Evolutionary conservation across 1,284 basidiomycete genomes (phyloP).

Genomic region (Malassezia sp.): DNA sequence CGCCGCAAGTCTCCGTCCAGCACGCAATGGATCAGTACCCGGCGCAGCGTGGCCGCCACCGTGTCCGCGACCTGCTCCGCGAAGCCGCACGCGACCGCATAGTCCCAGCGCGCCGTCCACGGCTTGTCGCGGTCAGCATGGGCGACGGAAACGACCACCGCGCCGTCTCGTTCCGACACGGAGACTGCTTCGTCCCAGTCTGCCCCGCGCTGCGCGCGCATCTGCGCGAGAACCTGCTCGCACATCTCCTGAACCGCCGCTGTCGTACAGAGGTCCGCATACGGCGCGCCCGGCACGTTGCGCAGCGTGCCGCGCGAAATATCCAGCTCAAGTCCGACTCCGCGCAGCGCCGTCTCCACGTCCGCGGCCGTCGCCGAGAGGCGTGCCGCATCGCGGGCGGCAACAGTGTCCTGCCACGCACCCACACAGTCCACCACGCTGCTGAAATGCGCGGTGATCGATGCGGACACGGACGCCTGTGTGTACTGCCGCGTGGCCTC

Average conservation of each 20-base stretch:
- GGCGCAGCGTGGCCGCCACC: no score
- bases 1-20: no score
- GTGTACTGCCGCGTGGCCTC: constrained; percentile 4
- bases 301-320: not conserved
- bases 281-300: not conserved
- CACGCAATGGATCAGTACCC: no score
- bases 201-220: not conserved
- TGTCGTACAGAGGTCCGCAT: no score
- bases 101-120: no score
- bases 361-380: not conserved
- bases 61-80: no score
- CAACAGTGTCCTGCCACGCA: not conserved
- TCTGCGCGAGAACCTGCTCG: not conserved
- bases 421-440: not conserved
- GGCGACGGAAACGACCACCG: no score
- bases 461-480: not conserved
- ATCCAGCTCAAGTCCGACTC: not conserved
- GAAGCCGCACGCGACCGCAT: no score
- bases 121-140: no score
- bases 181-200: not conserved
- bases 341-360: not conserved
- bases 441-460: not conserved
- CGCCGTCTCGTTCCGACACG: no score
- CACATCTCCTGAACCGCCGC: not conserved
- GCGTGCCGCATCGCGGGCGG: not conserved